A percentile compares a stretch with the other conserved stretches of the same genome.
These are phyloP conservation scores for Mesembryanthemum crystallinum DNA, from an alignment of 148 eudicot genomes.

Conservation along the genomic window DNA sequence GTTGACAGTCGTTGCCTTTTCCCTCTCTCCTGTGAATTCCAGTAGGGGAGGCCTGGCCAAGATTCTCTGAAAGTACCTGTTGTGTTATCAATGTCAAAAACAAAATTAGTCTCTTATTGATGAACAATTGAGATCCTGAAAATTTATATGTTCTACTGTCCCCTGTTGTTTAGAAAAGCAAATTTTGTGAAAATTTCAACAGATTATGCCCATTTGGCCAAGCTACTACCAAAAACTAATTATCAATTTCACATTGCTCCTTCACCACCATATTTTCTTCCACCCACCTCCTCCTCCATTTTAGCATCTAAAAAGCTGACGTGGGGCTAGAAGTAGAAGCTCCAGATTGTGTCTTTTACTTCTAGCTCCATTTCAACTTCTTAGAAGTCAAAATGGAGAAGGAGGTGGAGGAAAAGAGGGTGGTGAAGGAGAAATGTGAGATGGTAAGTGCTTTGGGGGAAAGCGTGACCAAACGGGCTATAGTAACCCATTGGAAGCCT, in stretches of 20 bases:
- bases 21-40: slow-evolving; percentile 21
- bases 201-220: too few relatives aligned
- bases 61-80: slow-evolving; percentile 24
- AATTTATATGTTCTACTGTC: not conserved
- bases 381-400: not conserved
- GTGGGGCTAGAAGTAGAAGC: too few relatives aligned
- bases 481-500: not conserved
- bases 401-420: too few relatives aligned
- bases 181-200: not conserved
- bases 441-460: too few relatives aligned
- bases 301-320: too few relatives aligned
- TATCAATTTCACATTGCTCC: too few relatives aligned
- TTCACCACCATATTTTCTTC: not conserved
- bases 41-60: slow-evolving; percentile 22
- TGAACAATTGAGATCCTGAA: not conserved
- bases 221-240: too few relatives aligned
- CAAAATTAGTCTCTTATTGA: not conserved
- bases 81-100: not conserved
- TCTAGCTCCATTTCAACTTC: not conserved
- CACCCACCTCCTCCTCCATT: too few relatives aligned
- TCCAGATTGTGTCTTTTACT: too few relatives aligned
- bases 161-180: not conserved
- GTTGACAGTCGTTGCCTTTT: slow-evolving; percentile 25
- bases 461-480: not conserved
- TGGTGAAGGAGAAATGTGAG: too few relatives aligned